A percentile compares a stretch with the other conserved stretches of the same genome.
phyloP scores from a whole-genome alignment of 2,329 filamentous ascomycete genomes.

The Grosmannia penicillata region DNA sequence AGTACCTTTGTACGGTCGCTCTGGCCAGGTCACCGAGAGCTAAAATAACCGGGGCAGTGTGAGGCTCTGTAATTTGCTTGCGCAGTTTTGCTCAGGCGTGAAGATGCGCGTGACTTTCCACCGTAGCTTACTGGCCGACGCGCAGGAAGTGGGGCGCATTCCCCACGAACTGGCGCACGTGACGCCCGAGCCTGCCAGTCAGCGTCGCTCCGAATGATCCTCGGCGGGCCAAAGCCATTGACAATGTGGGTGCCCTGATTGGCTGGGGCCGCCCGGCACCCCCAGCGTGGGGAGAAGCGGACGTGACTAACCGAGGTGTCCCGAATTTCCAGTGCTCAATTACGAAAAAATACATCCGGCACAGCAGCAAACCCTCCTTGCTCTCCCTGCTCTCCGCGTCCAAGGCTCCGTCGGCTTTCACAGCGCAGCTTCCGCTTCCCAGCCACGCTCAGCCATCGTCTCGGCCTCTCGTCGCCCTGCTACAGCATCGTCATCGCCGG shows the following conservation, averaged over 20 bases:
- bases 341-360: constrained; percentile 4
- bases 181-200: constrained; percentile 6
- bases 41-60: too few species aligned
- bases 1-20: too few species aligned
- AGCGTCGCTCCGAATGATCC: constrained; percentile 10
- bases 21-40: too few species aligned
- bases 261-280: constrained; percentile 1
- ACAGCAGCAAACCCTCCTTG: neutral
- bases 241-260: constrained; percentile 9
- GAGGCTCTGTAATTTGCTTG: too few species aligned
- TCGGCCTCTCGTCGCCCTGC: too few species aligned
- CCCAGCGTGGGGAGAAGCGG: constrained; percentile 4
- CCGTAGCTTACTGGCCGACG: too few species aligned
- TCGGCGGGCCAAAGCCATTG: constrained; percentile 8
- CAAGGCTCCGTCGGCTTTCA: too few species aligned
- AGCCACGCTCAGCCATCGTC: too few species aligned
- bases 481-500: too few species aligned
- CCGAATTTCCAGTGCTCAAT: constrained; percentile 12
- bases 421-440: neutral
- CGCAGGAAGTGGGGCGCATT: too few species aligned
- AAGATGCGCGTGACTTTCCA: too few species aligned
- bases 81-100: too few species aligned
- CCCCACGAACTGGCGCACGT: constrained; percentile 1
- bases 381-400: neutral
- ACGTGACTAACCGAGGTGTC: constrained; percentile 12